phyloP scores from a whole-genome alignment of 306 rosid species.

The Trichosanthes truncata region DNA sequence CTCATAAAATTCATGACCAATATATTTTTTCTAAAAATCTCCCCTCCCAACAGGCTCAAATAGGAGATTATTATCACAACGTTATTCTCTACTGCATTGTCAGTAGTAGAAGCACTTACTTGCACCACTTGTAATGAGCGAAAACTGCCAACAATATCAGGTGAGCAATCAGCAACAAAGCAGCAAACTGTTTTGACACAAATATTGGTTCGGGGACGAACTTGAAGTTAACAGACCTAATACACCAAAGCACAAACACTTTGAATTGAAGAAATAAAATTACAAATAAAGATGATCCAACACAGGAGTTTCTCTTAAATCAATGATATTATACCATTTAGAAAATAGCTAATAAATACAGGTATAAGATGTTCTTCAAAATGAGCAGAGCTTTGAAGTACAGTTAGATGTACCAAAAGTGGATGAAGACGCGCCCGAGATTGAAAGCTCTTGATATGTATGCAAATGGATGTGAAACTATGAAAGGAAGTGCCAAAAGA shows the following conservation, averaged over 20 bases:
- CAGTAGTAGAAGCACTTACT: conserved; percentile 47
- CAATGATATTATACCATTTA: background rate
- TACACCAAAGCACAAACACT: conserved; percentile 23
- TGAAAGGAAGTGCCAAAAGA: conserved; percentile 76
- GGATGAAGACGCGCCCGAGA: conserved; percentile 93
- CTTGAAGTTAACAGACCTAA: conserved; percentile 95
- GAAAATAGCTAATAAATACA: conserved; percentile 4
- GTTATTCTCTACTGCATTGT: background rate
- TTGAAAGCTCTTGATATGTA: conserved; percentile 85
- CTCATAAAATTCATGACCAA: background rate
- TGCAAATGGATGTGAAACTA: conserved; percentile 64
- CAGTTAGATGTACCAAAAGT: conserved; percentile 60
- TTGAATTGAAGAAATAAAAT: background rate
- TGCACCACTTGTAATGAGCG: conserved; percentile 89
- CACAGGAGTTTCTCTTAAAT: background rate
- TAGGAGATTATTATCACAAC: background rate
- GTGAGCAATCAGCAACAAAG: conserved; percentile 61
- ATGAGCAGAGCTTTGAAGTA: conserved; percentile 13
- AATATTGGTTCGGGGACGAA: conserved; percentile 80
- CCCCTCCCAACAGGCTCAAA: background rate
- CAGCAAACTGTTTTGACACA: conserved; percentile 71
- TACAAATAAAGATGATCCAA: background rate
- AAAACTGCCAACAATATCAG: conserved; percentile 48
- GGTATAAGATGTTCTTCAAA: conserved; percentile 7
- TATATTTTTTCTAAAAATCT: background rate